Evolutionary conservation across 202 grass and related monocot genomes (phyloP).

Genomic region (Panicum hallii): DNA sequence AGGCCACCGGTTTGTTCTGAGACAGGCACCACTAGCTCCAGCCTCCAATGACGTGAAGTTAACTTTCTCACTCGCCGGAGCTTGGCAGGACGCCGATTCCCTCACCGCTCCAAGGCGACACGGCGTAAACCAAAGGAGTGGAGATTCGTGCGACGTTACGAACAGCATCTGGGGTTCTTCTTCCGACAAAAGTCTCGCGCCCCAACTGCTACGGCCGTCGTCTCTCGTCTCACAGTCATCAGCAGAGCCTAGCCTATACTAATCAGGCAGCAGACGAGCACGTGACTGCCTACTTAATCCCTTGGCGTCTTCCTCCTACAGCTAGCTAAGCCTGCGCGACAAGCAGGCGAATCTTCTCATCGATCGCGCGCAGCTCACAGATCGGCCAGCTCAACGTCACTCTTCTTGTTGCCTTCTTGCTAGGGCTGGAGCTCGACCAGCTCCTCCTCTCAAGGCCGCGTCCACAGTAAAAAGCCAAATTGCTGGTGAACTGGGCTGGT

Average conservation of each 20-base stretch:
- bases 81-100: neutral
- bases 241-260: neutral
- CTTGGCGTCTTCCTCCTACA: conserved; percentile 29
- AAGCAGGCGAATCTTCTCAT: conserved; percentile 36
- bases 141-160: neutral
- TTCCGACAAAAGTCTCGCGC: neutral
- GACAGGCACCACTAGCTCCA: neutral
- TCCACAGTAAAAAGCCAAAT: neutral
- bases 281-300: conserved; percentile 36
- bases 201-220: neutral
- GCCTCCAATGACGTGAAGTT: neutral
- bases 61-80: neutral
- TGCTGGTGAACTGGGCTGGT: no score
- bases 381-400: conserved; percentile 9
- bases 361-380: neutral
- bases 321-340: neutral
- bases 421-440: neutral
- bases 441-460: neutral
- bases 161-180: neutral
- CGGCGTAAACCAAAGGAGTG: neutral
- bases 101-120: neutral
- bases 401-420: neutral
- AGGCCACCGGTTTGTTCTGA: neutral
- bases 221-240: neutral
- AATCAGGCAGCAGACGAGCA: neutral